A percentile compares a stretch with the other conserved stretches of the same genome.
phyloP scores from a whole-genome alignment of 805 yeast species.

The Saccharomyces cerevisiae region DNA sequence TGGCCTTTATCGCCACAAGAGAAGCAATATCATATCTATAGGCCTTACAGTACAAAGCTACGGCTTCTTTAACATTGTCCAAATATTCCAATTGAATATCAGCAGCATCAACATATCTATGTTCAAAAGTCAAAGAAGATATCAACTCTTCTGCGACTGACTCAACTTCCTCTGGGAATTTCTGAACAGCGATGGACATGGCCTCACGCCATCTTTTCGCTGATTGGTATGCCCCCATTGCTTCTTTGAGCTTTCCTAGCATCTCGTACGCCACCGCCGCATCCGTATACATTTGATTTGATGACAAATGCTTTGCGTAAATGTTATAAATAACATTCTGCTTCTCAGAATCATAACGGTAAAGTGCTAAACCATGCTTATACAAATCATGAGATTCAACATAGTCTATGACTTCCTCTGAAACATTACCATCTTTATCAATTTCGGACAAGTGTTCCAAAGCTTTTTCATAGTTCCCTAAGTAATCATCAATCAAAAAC shows the following conservation, averaged over 20 bases:
- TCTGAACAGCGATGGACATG: constrained; percentile 44
- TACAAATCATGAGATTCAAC: constrained; percentile 64
- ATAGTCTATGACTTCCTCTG: constrained; percentile 58
- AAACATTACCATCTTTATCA: constrained; percentile 29
- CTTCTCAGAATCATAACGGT: constrained; percentile 47
- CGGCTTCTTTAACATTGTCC: constrained; percentile 52
- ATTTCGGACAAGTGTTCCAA: constrained; percentile 52
- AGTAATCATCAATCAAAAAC: constrained; percentile 71
- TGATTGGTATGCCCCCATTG: constrained; percentile 59
- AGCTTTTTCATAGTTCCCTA: constrained; percentile 63
- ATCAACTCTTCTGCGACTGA: constrained; percentile 56
- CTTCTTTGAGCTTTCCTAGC: constrained; percentile 46
- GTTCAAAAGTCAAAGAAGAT: constrained; percentile 52
- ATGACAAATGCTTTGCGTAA: constrained; percentile 56
- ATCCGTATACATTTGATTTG: constrained; percentile 52
- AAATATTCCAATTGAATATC: constrained; percentile 59
- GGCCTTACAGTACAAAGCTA: constrained; percentile 63
- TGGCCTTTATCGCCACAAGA: constrained; percentile 45
- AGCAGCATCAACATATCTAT: constrained; percentile 74
- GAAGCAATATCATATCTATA: constrained; percentile 71
- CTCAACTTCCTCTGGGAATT: constrained; percentile 33
- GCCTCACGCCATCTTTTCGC: constrained; percentile 87
- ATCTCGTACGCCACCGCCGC: constrained; percentile 76
- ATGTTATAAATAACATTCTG: constrained; percentile 45
- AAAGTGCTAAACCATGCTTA: constrained; percentile 56